Conservation (phyloP, 345 rosid species). For the Cardiospermum halicacabum region DNA sequence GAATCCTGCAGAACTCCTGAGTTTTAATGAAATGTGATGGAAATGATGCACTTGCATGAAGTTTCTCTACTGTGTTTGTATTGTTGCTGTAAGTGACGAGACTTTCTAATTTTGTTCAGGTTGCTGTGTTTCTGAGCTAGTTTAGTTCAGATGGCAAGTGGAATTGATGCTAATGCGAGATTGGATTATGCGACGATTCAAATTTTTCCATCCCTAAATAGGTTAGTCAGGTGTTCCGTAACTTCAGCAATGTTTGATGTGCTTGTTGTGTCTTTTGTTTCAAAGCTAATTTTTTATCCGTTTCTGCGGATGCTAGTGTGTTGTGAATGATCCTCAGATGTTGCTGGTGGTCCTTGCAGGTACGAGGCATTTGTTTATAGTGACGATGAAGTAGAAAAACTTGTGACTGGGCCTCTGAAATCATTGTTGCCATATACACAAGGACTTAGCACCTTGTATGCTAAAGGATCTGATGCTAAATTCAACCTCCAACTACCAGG, state of each 20-base stretch:
- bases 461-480: slow-evolving; percentile 39
- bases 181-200: slow-evolving; percentile 50
- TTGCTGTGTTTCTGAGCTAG: not conserved
- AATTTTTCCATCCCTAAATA: slow-evolving; percentile 37
- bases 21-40: not conserved
- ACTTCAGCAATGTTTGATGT: not conserved
- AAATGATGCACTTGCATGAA: not conserved
- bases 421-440: slow-evolving; percentile 44
- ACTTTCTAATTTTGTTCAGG: slow-evolving; percentile 13
- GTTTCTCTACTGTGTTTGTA: not conserved
- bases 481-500: slow-evolving; percentile 38
- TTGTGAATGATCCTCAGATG: not conserved
- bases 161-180: slow-evolving; percentile 31
- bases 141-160: slow-evolving; percentile 33
- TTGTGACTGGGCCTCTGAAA: slow-evolving; percentile 41
- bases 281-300: not conserved
- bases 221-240: slow-evolving; percentile 20
- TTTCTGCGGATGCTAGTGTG: not conserved
- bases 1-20: not conserved
- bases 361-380: slow-evolving; percentile 43
- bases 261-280: not conserved
- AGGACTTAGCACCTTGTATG: slow-evolving; percentile 29
- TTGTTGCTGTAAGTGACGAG: not conserved
- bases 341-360: slow-evolving; percentile 24
- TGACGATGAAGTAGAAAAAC: slow-evolving; percentile 37